Base-by-base conservation (phyloP, 2,329 filamentous ascomycete species). In the Lithohypha guttulata region DNA sequence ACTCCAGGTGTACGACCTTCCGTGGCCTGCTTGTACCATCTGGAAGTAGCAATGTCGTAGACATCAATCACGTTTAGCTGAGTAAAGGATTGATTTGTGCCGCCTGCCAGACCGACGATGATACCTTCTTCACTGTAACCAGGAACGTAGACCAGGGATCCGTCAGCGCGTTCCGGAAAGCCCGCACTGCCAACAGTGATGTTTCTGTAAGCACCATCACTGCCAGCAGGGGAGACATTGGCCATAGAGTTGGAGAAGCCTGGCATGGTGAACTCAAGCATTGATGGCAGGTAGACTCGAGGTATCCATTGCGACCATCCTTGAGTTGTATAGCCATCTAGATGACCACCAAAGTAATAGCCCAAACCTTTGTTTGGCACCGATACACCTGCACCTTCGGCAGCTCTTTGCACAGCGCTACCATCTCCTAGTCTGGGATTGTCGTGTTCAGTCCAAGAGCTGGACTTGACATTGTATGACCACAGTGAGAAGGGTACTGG, bases 271-370 rank as follows among this genome's bases (percentile, higher is more conserved):
- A 80, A 87, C 53, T 87, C 81, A 10, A 85, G 62, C 20, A 87
- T 61, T 31, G 77, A 83, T 59, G 79, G 84, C 29, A 87, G 60
- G 54, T 86, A 87, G 1, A 84, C 64, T 4, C 81, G 67, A 0
- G 65, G 59, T 15, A 75, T 66, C 38, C 74, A 68, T 35, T 72
- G 70, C n/a, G 76, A 77, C 82, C 82, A 86, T 9, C 76, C 80
- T 47, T 66, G 56, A 2, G 73, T 76, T 0, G 71, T 77, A 43
- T 72, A 70, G 18, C 63, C 66, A 55, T 87, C 81, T 4, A 83
- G 62, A 57, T 86, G 82, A 0, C 82, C 82, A 18, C 81, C 82
- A 58, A 87, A 87, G 56, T 84, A 87, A 67, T 77, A 87, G 21
- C 79, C 83, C 32, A 79, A 61, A 0, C 81, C 81, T 1, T 85